Evolutionary conservation across 2,329 filamentous ascomycete genomes (phyloP).

Genomic region (Ceratocystis lukuohia): DNA sequence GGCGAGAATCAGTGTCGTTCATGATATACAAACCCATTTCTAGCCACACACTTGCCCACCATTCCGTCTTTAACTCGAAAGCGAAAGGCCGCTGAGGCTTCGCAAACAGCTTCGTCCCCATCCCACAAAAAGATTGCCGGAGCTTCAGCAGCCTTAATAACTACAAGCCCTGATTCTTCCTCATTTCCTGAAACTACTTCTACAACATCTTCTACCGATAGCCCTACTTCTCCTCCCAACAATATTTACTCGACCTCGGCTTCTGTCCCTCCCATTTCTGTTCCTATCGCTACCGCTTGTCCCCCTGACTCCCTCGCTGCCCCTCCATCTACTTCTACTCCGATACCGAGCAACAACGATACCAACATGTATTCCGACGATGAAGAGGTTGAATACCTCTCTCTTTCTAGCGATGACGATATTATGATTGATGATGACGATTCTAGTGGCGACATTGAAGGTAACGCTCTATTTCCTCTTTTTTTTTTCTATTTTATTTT

Average conservation of each 20-base stretch:
- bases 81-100: conserved; percentile 52
- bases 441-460: conserved; percentile 11
- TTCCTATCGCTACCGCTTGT: conserved; percentile 19
- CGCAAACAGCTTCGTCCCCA: conserved; percentile 31
- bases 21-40: neutral
- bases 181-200: conserved; percentile 41
- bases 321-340: conserved; percentile 24
- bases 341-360: conserved; percentile 29
- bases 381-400: conserved; percentile 62
- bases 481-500: neutral
- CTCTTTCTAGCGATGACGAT: conserved; percentile 56
- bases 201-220: conserved; percentile 5
- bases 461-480: neutral
- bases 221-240: neutral
- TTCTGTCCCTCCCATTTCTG: neutral
- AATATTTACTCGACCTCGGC: neutral
- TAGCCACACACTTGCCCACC: conserved; percentile 25
- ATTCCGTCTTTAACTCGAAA: conserved; percentile 49
- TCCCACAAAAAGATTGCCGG: conserved; percentile 39
- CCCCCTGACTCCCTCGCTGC: conserved; percentile 43
- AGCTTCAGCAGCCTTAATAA: conserved; percentile 34
- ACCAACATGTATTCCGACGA: conserved; percentile 83
- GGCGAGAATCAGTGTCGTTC: neutral
- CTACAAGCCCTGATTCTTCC: conserved; percentile 34
- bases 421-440: conserved; percentile 46